Conservation (phyloP, 352 stramenopile genomes). For the Phytophthora capsici region DNA sequence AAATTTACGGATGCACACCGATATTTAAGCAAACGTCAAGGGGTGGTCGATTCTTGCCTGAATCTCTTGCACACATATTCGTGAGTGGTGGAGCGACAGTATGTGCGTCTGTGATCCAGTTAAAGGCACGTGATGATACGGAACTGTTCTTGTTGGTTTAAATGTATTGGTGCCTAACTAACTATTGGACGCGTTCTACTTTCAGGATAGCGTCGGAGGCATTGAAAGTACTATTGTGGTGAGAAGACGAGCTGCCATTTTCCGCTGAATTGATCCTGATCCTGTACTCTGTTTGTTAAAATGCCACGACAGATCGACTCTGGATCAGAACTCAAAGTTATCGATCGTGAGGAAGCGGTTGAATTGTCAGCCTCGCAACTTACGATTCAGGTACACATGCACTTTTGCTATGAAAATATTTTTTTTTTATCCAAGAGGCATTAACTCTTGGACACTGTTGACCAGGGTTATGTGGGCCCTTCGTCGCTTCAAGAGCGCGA, state of each 20-base stretch:
- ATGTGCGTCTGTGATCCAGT: constrained; percentile 56
- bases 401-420: not conserved
- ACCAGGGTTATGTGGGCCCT: constrained; percentile 58
- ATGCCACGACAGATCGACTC: constrained; percentile 49
- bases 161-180: constrained; percentile 10
- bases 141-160: not conserved
- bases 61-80: constrained; percentile 64
- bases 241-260: constrained; percentile 10
- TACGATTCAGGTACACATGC: constrained; percentile 45
- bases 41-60: constrained; percentile 59
- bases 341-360: constrained; percentile 41
- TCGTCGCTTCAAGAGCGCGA: constrained; percentile 47
- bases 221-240: constrained; percentile 60
- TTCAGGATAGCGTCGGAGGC: constrained; percentile 42
- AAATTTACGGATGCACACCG: constrained; percentile 80
- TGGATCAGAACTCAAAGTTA: constrained; percentile 54
- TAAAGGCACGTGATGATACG: constrained; percentile 47
- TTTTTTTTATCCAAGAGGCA: not conserved
- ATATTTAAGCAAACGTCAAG: constrained; percentile 64
- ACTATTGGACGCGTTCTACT: not conserved
- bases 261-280: constrained; percentile 11
- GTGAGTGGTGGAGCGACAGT: constrained; percentile 70
- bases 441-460: not conserved
- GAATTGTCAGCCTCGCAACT: constrained; percentile 51
- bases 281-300: not conserved